phyloP scores from a whole-genome alignment of 768 basidiomycete species.

The Psilocybe cyanescens region DNA sequence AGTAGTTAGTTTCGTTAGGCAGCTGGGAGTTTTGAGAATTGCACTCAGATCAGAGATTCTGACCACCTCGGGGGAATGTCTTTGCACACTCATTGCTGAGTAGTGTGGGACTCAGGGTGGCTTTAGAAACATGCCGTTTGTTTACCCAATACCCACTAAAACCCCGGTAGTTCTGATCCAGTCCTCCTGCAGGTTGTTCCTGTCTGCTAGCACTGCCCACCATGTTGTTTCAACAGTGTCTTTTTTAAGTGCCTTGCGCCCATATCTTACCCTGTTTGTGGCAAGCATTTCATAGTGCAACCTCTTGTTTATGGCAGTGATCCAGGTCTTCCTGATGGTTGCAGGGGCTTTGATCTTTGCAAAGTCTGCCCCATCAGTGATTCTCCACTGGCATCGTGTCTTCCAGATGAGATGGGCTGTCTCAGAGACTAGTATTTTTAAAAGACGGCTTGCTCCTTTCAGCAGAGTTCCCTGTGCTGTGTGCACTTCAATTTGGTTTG shows the following conservation, averaged over 20 bases:
- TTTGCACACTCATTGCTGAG: conserved; percentile 1
- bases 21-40: no score
- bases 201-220: conserved; percentile 19
- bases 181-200: conserved; percentile 14
- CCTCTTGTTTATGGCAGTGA: conserved; percentile 15
- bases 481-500: conserved; percentile 1
- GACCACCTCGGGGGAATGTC: conserved; percentile 13
- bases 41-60: no score
- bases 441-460: conserved; percentile 15
- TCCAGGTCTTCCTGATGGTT: conserved; percentile 22
- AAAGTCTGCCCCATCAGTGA: conserved; percentile 12
- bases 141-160: conserved; percentile 35
- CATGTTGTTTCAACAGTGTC: conserved; percentile 24
- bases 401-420: conserved; percentile 32
- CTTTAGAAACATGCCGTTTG: conserved; percentile 3
- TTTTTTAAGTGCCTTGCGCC: conserved; percentile 10
- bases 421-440: conserved; percentile 26
- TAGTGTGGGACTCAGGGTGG: conserved; percentile 20
- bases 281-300: conserved; percentile 20
- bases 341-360: not conserved
- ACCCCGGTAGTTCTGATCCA: conserved; percentile 27
- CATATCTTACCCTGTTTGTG: conserved; percentile 13
- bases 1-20: no score
- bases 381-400: conserved; percentile 25
- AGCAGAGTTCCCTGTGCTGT: not conserved